Evolutionary conservation across 1,284 basidiomycete genomes (phyloP).

Genomic region (Pascua guehoae): DNA sequence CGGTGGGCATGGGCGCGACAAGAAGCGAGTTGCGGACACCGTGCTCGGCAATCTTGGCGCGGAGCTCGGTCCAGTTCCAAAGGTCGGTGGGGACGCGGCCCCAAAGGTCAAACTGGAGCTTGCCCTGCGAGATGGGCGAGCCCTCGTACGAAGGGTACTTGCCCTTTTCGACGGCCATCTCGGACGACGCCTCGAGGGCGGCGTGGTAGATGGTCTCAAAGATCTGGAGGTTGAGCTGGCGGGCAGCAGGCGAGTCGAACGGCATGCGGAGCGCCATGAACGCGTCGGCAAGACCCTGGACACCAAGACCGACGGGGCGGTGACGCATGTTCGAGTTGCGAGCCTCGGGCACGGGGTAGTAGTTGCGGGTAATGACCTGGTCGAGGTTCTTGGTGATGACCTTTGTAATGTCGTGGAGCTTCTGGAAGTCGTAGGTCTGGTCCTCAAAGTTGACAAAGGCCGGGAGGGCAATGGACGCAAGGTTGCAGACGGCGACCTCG

Average conservation of each 20-base stretch:
- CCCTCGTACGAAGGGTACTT: constrained; percentile 90
- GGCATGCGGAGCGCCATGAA: constrained; percentile 98
- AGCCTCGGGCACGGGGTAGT: constrained; percentile 88
- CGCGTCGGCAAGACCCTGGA: constrained; percentile 95
- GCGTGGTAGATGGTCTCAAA: constrained; percentile 99
- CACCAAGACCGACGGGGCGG: constrained; percentile 95
- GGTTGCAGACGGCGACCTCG: constrained; percentile 98
- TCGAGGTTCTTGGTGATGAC: constrained; percentile 91
- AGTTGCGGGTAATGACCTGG: constrained; percentile 48
- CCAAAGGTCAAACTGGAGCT: constrained; percentile 95
- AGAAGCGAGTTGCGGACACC: constrained; percentile 94
- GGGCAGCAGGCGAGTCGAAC: constrained; percentile 86
- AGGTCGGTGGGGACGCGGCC: constrained; percentile 84
- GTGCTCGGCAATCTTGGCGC: constrained; percentile 79
- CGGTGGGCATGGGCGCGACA: constrained; percentile 96
- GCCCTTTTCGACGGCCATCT: constrained; percentile 78
- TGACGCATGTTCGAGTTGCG: constrained; percentile 93
- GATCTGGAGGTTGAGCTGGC: constrained; percentile 88
- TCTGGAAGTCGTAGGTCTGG: constrained; percentile 79
- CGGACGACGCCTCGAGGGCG: constrained; percentile 85
- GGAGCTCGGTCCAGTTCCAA: constrained; percentile 92
- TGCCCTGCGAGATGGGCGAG: constrained; percentile 81
- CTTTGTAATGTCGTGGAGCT: constrained; percentile 90
- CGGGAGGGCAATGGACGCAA: constrained; percentile 94
- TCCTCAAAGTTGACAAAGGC: constrained; percentile 65